Conservation (phyloP, 1,284 basidiomycete genomes). For the Lignosus rhinocerotis region DNA sequence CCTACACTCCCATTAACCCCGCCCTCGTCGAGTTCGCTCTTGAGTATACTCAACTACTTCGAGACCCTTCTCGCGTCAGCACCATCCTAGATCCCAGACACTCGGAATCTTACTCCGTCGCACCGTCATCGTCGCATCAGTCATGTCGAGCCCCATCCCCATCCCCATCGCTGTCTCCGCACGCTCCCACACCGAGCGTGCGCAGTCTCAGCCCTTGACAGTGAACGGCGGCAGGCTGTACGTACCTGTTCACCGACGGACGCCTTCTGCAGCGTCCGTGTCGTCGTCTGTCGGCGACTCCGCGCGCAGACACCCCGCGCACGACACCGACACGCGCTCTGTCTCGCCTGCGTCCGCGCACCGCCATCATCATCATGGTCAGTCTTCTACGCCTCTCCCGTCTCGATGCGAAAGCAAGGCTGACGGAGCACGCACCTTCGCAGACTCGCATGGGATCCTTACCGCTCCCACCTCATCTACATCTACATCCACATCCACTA, state of each 20-base stretch:
- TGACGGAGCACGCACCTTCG: background rate
- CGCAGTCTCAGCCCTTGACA: slow-evolving; percentile 1
- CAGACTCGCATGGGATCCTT: background rate
- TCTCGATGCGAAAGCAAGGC: background rate
- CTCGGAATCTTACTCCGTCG: background rate
- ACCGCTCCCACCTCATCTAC: background rate
- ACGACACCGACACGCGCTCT: slow-evolving; percentile 5
- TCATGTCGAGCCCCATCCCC: slow-evolving; percentile 33
- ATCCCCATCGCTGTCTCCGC: slow-evolving; percentile 31
- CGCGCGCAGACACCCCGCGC: background rate
- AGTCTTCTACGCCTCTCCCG: background rate
- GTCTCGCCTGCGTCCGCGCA: slow-evolving; percentile 6
- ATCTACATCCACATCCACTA: background rate
- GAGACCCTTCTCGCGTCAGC: background rate
- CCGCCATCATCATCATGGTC: slow-evolving; percentile 7
- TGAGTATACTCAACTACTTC: background rate
- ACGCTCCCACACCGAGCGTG: slow-evolving; percentile 6
- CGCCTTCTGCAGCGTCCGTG: slow-evolving; percentile 18
- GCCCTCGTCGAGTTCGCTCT: slow-evolving; percentile 5
- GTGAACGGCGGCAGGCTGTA: slow-evolving; percentile 16
- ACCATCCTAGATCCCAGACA: background rate
- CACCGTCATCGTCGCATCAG: background rate
- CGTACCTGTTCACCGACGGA: slow-evolving; percentile 31
- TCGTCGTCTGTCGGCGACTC: slow-evolving; percentile 4
- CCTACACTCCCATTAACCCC: background rate